phyloP scores from a whole-genome alignment of 2,329 filamentous ascomycete genomes.

The Dactylellina leptospora region DNA sequence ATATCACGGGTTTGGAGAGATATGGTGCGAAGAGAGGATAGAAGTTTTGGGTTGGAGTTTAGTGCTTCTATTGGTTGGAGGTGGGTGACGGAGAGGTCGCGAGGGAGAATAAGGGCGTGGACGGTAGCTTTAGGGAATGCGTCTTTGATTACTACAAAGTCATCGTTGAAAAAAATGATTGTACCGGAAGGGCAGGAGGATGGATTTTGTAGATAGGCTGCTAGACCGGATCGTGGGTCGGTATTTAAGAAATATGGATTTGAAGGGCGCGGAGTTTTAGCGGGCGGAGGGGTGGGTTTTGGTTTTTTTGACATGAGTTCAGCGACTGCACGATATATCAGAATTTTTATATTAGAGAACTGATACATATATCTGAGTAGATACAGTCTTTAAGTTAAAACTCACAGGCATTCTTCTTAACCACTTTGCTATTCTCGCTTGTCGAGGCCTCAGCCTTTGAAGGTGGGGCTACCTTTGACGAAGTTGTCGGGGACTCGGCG shows the following conservation, averaged over 20 bases:
- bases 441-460: background rate
- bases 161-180: constrained; percentile 73
- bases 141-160: constrained; percentile 82
- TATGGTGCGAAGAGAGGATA: constrained; percentile 30
- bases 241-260: constrained; percentile 39
- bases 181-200: constrained; percentile 67
- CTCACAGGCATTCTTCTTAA: constrained; percentile 45
- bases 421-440: background rate
- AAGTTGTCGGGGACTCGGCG: background rate
- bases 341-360: background rate
- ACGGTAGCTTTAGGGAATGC: constrained; percentile 84
- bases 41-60: constrained; percentile 38
- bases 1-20: constrained; percentile 68
- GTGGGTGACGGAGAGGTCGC: constrained; percentile 69
- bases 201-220: constrained; percentile 73
- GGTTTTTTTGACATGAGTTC: constrained; percentile 46
- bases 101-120: constrained; percentile 87
- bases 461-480: background rate
- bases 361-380: background rate
- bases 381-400: background rate
- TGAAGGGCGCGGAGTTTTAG: background rate
- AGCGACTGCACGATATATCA: constrained; percentile 17
- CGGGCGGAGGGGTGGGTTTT: constrained; percentile 9
- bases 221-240: constrained; percentile 68
- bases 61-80: constrained; percentile 82